Evolutionary conservation across 208 protist genomes (phyloP).

Genomic region (Trypanosoma rangeli): DNA sequence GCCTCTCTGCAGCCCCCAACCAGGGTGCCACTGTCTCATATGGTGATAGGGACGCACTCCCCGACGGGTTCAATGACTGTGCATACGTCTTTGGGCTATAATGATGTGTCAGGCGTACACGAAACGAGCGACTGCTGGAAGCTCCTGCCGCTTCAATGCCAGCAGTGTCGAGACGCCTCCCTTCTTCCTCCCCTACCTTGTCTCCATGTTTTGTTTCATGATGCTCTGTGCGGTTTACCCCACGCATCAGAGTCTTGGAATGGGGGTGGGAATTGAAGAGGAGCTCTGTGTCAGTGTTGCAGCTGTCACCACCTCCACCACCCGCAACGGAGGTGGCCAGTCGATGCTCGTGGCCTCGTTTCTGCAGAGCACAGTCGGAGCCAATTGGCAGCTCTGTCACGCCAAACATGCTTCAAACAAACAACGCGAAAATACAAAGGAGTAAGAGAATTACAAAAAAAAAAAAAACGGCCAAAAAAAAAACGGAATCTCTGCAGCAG

Average conservation of each 20-base stretch:
- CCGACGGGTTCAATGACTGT: background rate
- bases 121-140: conserved; percentile 4
- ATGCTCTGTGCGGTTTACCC: background rate
- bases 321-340: background rate
- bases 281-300: background rate
- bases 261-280: background rate
- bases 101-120: conserved; percentile 10
- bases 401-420: background rate
- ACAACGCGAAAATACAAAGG: background rate
- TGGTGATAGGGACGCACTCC: background rate
- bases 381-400: background rate
- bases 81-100: background rate
- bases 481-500: background rate
- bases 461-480: background rate
- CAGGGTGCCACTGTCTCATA: background rate
- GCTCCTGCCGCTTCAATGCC: background rate
- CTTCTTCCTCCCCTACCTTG: background rate
- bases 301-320: background rate
- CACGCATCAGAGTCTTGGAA: background rate
- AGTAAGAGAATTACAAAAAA: background rate
- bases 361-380: background rate
- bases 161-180: background rate
- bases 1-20: conserved; percentile 1
- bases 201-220: background rate
- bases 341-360: background rate